Evolutionary conservation across 1,284 basidiomycete genomes (phyloP), one percentile per base, ranked within the genome.

Genomic region (Ceratobasidium sp.): DNA sequence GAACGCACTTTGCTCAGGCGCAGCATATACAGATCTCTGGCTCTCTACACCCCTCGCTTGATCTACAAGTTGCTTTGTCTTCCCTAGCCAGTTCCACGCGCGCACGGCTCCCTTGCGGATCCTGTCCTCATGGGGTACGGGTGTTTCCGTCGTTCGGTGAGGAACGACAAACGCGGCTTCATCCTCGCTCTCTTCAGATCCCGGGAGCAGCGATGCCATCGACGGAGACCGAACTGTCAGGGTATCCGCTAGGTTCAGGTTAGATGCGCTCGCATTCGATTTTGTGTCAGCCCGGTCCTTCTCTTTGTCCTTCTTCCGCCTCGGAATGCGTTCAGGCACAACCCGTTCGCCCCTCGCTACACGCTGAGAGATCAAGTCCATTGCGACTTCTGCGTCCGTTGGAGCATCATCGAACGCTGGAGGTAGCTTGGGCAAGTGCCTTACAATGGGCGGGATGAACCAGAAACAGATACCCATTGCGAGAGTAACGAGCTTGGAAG

Each of bases 321-420:
- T 39, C 2, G 60, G 26, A 5, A 75, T 75, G 3, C 71, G 71
- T 15, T 82, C 77, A 4, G 87, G 85, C 46, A 82, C 83, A 33
- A 90, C 82, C 46, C 87, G 85, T 63, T 91, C 85, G 20, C 92
- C 91, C 44, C 87, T 85, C 55, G 89, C 87, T 12, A 92, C 87
- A 4, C 92, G 88, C 79, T 88, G 86, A 1, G 91, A 88, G 51
- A 93, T 92, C 12, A 93, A 82, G 46, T 91, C 88, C 89, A 93
- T 92, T 0, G 92, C 91, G 81, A 91, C 86, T 76, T 93, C 91
- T 1, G 90, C 88, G 81, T 93, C 91, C 5, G 91, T 93, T 0
- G 91, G 91, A 6, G 88, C 88, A 78, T 89, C 87, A 39, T 81
- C 80, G 64, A 93, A 87, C 2, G 86, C 84, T 4, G 87, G 85